Percentiles rank a stretch among this genome's conserved stretches.
These are phyloP conservation scores for Hemisphaericaspora xylanilytica DNA, from an alignment of 1,139 yeast species.

Conservation along the genomic window DNA sequence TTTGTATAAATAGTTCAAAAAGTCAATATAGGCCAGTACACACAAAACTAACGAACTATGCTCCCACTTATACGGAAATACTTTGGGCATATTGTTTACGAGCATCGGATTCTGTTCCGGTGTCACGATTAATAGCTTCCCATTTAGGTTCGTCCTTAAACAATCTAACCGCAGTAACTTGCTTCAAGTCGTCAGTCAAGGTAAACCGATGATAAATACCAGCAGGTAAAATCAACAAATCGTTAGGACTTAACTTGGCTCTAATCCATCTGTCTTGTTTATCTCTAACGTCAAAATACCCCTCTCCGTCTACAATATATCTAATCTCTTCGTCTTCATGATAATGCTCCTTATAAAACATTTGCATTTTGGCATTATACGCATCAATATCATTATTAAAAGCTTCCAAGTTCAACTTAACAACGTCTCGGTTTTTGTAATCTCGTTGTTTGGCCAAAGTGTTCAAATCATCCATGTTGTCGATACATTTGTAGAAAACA, in stretches of 20 bases:
- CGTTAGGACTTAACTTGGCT: constrained; percentile 59
- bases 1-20: neutral
- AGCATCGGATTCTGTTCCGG: constrained; percentile 26
- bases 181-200: constrained; percentile 53
- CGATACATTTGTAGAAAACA: constrained; percentile 61
- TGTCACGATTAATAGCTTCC: constrained; percentile 76
- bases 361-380: constrained; percentile 62
- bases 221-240: constrained; percentile 76
- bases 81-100: constrained; percentile 29
- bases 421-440: constrained; percentile 78
- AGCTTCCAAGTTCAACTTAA: constrained; percentile 57
- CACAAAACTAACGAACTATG: neutral
- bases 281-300: constrained; percentile 86
- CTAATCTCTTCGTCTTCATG: constrained; percentile 98
- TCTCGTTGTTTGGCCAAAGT: constrained; percentile 62
- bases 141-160: constrained; percentile 96
- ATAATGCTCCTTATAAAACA: constrained; percentile 81
- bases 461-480: constrained; percentile 58
- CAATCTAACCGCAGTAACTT: constrained; percentile 74
- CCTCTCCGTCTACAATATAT: constrained; percentile 84
- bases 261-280: constrained; percentile 76
- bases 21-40: neutral
- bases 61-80: constrained; percentile 19
- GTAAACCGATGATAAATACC: constrained; percentile 95
- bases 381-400: constrained; percentile 63